Evolutionary conservation across 257 asterid genomes (phyloP), one percentile per base, ranked within the genome.

Genomic region (Jacaranda copaia): DNA sequence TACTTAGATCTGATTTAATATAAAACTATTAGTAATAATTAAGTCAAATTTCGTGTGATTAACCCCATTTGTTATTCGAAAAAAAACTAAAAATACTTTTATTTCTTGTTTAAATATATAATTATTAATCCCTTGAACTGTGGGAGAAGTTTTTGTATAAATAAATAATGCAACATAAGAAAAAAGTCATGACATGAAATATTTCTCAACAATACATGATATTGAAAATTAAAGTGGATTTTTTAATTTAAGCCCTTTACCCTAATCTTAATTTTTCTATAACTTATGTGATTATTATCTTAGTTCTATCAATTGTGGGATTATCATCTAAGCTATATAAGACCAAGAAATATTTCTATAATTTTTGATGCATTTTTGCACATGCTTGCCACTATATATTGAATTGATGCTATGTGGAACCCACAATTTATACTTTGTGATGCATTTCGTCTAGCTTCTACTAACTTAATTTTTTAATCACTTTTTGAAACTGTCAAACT

Each of bases 371-470:
- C 48, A 66, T 45, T 58, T 20, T 65, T 20, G 68, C 80, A 79
- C 88, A 84, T 88, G 92, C 80, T 71, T 49, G 59, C 85, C 88
- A 81, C 78, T 62, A 78, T 35, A 64, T 57, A 78, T 35, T 69
- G 82, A 80, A 72, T 72, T 62, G 79, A 71, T 79, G 79, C 63
- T 70, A 13, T 35, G 11, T 84, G 85, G 84, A 81, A 68, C 83
- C 89, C 84, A 81, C 84, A 59, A 25, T 25, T 25, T 53, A 43
- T 68, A 38, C 45, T 8, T 78, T 76, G 0, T 64, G 53, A 57
- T 67, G 58, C 81, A 79, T 73, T 75, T 70, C 56, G 59, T 82
- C 65, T 58, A 57, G 79, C 69, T 79, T 77, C 79, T 46, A 63
- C 78, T 75, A 61, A 64, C 60, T 60, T 46, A 68, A 75, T 74